Percentiles rank a stretch among this genome's conserved stretches.
These are phyloP conservation scores for Ophiorrhiza pumila DNA, from an alignment of 257 asterid species.

Conservation along the genomic window DNA sequence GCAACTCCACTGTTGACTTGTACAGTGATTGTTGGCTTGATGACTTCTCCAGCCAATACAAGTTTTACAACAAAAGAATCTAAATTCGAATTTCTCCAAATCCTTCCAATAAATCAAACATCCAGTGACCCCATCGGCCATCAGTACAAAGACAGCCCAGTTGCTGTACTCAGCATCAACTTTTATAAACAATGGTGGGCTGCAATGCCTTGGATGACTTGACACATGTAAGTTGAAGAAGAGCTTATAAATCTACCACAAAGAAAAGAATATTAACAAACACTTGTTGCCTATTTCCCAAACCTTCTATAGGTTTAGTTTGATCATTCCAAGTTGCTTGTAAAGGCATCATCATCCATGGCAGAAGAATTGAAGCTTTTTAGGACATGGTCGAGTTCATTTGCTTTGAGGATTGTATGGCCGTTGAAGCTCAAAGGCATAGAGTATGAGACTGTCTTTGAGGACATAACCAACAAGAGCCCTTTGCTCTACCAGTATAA, in stretches of 20 bases:
- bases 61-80: too few species aligned
- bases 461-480: slow-evolving; percentile 57
- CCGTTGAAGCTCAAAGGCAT: slow-evolving; percentile 61
- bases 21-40: too few species aligned
- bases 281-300: neutral
- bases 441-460: slow-evolving; percentile 43
- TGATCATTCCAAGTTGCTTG: slow-evolving; percentile 2
- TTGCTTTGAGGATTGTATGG: slow-evolving; percentile 43
- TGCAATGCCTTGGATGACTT: too few species aligned
- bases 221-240: neutral
- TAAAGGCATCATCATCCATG: slow-evolving; percentile 37
- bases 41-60: too few species aligned
- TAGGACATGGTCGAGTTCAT: slow-evolving; percentile 69
- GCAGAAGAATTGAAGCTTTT: slow-evolving; percentile 63
- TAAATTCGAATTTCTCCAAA: too few species aligned
- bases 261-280: neutral
- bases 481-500: slow-evolving; percentile 50
- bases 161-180: neutral
- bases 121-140: too few species aligned
- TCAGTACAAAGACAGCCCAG: neutral
- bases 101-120: too few species aligned
- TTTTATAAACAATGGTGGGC: neutral
- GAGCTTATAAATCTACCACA: neutral
- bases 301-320: neutral
- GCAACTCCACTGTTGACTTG: too few species aligned